Conservation (phyloP, 2,329 filamentous ascomycete genomes). For the Penicillium sp. region DNA sequence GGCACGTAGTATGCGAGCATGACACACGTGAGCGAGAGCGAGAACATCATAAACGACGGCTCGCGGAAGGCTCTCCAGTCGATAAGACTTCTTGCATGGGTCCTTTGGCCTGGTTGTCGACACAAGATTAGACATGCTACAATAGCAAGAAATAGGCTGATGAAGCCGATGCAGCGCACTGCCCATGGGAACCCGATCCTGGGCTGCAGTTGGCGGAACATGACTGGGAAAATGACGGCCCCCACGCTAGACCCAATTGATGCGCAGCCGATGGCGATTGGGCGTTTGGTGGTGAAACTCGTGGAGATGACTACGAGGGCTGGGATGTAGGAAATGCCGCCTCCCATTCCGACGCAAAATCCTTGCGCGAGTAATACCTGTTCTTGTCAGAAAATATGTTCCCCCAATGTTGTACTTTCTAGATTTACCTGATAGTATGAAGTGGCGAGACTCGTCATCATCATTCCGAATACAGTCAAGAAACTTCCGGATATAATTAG, state of each 20-base stretch:
- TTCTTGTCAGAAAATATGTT: not conserved
- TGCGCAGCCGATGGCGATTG: constrained; percentile 56
- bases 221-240: constrained; percentile 59
- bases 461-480: constrained; percentile 35
- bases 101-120: constrained; percentile 37
- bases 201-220: constrained; percentile 53
- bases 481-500: constrained; percentile 44
- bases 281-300: constrained; percentile 46
- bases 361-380: constrained; percentile 49
- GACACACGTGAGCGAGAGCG: constrained; percentile 46
- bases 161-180: constrained; percentile 55
- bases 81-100: constrained; percentile 40
- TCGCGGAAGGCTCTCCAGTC: constrained; percentile 42
- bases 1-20: constrained; percentile 50
- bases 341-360: constrained; percentile 33
- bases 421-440: constrained; percentile 29
- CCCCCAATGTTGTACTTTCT: not conserved
- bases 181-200: constrained; percentile 61
- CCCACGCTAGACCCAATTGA: constrained; percentile 59
- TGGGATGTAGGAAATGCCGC: constrained; percentile 34
- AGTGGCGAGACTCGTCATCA: constrained; percentile 32
- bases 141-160: constrained; percentile 46
- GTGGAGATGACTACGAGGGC: constrained; percentile 32
- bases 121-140: constrained; percentile 39
- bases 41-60: constrained; percentile 43